Conservation (phyloP, 1,139 yeast genomes). For the Candida albicans region DNA sequence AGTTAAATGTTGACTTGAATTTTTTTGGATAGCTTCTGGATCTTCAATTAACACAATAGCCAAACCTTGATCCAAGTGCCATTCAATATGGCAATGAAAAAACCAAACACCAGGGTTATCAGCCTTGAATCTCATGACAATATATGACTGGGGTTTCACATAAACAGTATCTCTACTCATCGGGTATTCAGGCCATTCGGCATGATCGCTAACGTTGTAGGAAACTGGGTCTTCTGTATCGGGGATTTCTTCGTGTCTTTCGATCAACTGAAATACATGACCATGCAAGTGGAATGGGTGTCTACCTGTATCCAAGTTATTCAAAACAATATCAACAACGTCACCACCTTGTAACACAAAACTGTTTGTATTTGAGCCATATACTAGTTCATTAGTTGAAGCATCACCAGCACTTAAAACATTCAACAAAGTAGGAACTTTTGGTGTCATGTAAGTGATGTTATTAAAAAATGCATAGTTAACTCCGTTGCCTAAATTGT, state of each 20-base stretch:
- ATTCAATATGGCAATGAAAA: slow-evolving; percentile 92
- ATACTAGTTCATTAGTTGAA: slow-evolving; percentile 51
- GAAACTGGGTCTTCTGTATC: slow-evolving; percentile 51
- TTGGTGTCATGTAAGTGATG: slow-evolving; percentile 60
- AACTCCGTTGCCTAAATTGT: slow-evolving; percentile 68
- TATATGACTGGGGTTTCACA: slow-evolving; percentile 64
- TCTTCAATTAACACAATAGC: slow-evolving; percentile 74
- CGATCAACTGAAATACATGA: slow-evolving; percentile 72
- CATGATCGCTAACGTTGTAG: slow-evolving; percentile 48
- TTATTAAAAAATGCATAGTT: slow-evolving; percentile 77
- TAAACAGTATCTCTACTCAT: slow-evolving; percentile 64
- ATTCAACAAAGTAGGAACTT: slow-evolving; percentile 65
- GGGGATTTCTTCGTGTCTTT: slow-evolving; percentile 52
- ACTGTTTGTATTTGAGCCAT: slow-evolving; percentile 68
- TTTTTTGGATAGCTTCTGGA: slow-evolving; percentile 53
- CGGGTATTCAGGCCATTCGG: slow-evolving; percentile 60
- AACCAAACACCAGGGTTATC: slow-evolving; percentile 91
- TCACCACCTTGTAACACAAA: slow-evolving; percentile 62
- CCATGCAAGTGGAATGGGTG: slow-evolving; percentile 95
- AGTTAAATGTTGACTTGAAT: slow-evolving; percentile 34
- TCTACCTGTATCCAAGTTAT: slow-evolving; percentile 76
- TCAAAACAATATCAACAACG: slow-evolving; percentile 67
- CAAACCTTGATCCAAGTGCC: slow-evolving; percentile 91
- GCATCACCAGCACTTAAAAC: slow-evolving; percentile 52
- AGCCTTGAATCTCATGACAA: slow-evolving; percentile 68